Percentiles rank a stretch among this genome's conserved stretches.
phyloP scores from a whole-genome alignment of 148 eudicot genomes.

The Spergularia marina region DNA sequence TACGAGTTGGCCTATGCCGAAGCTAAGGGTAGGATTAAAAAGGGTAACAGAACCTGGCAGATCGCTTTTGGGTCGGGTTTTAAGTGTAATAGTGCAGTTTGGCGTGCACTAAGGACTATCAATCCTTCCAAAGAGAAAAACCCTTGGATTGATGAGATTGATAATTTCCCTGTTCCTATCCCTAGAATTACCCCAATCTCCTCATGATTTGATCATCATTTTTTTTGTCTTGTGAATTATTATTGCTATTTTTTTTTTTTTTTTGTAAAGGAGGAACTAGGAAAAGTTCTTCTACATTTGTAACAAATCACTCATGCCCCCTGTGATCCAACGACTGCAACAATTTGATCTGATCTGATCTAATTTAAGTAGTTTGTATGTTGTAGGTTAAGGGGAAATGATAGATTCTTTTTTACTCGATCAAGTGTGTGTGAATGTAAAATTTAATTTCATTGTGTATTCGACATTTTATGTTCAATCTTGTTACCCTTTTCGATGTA shows the following conservation, averaged over 20 bases:
- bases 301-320: neutral
- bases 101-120: conserved; percentile 38
- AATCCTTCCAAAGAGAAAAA: conserved; percentile 38
- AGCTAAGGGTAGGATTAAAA: conserved; percentile 40
- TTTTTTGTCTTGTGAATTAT: neutral
- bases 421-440: neutral
- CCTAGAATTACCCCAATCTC: conserved; percentile 28
- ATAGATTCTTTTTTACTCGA: too few species aligned
- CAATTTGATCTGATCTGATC: too few species aligned
- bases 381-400: neutral
- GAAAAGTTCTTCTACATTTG: neutral
- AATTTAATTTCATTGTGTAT: too few species aligned
- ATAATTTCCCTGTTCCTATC: conserved; percentile 36
- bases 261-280: neutral
- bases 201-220: neutral
- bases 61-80: conserved; percentile 49
- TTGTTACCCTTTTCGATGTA: too few species aligned
- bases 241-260: neutral
- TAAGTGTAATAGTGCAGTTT: conserved; percentile 50
- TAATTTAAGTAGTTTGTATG: neutral
- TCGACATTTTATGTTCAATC: too few species aligned
- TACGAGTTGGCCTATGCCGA: conserved; percentile 49
- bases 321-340: too few species aligned
- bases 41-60: conserved; percentile 43
- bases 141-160: conserved; percentile 51